These are phyloP conservation scores for Chytriomyces sp. DNA, from an alignment of 192 early-diverging fungal genomes.

Conservation along the genomic window DNA sequence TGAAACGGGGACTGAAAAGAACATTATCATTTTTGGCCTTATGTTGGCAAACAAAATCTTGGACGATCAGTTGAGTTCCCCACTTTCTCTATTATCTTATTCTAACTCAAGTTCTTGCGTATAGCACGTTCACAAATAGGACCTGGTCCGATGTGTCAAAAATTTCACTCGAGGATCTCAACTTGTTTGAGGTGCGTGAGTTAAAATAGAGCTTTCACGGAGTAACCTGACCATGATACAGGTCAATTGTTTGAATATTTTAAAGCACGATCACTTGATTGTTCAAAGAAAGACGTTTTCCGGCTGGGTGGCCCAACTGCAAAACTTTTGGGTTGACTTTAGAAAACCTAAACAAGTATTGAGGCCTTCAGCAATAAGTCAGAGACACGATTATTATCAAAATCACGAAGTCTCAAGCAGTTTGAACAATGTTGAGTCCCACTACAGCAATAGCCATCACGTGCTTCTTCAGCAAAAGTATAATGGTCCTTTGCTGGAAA, in stretches of 20 bases:
- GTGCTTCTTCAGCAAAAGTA: too few species aligned
- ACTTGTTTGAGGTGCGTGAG: constrained; percentile 15
- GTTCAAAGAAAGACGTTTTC: constrained; percentile 16
- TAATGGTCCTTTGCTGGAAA: too few species aligned
- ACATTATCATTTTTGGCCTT: constrained; percentile 25
- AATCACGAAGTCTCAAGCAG: too few species aligned
- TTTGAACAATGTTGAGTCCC: too few species aligned
- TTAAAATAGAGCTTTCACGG: neutral
- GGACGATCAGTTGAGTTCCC: constrained; percentile 21
- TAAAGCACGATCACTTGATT: constrained; percentile 20
- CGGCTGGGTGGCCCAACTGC: constrained; percentile 1
- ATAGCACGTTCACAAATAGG: constrained; percentile 27
- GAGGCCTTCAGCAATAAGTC: too few species aligned
- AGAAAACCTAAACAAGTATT: too few species aligned
- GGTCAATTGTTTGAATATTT: constrained; percentile 19
- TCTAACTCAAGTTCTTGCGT: neutral
- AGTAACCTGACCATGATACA: neutral
- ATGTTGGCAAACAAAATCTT: constrained; percentile 32
- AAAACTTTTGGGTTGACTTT: constrained; percentile 7
- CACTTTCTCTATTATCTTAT: neutral
- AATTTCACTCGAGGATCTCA: constrained; percentile 18
- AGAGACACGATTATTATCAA: too few species aligned
- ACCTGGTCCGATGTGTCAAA: constrained; percentile 33
- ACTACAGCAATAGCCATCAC: too few species aligned
- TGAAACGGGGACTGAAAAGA: constrained; percentile 23